A percentile compares a stretch with the other conserved stretches of the same genome.
Conservation (phyloP, 2,329 filamentous ascomycete species). For the Metarhizium sp. region DNA sequence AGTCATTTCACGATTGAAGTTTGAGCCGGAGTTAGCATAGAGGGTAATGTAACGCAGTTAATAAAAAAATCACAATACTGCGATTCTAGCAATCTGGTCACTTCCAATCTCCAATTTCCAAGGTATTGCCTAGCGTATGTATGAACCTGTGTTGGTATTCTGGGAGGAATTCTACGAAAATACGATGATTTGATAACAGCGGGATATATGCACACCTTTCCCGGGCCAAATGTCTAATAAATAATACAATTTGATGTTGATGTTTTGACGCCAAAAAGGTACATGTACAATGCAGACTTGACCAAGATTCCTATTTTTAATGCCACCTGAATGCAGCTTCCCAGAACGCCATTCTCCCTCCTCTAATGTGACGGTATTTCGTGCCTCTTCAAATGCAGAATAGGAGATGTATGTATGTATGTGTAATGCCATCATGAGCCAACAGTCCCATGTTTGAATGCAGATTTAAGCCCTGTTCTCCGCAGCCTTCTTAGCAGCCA, state of each 20-base stretch:
- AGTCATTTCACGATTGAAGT: slow-evolving; percentile 64
- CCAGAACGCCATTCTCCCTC: neutral
- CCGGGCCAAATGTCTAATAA: neutral
- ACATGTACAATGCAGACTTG: neutral
- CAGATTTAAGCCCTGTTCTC: slow-evolving; percentile 11
- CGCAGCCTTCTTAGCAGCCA: slow-evolving; percentile 31
- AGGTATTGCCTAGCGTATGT: no score
- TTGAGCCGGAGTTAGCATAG: slow-evolving; percentile 17
- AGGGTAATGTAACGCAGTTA: neutral
- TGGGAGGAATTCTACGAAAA: no score
- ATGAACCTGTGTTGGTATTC: no score
- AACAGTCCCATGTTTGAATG: neutral
- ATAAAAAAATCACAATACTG: neutral
- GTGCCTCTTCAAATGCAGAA: neutral
- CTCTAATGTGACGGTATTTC: neutral
- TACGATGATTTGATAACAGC: no score
- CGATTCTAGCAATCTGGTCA: neutral
- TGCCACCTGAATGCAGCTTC: neutral
- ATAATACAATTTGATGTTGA: neutral
- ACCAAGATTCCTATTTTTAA: neutral
- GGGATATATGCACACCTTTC: neutral
- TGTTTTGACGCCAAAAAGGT: neutral
- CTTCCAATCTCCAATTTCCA: no score
- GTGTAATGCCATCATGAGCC: neutral
- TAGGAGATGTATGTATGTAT: neutral